Percentiles rank a stretch among this genome's conserved stretches.
phyloP scores from a whole-genome alignment of 2,329 filamentous ascomycete genomes.

The Microsporum canis region DNA sequence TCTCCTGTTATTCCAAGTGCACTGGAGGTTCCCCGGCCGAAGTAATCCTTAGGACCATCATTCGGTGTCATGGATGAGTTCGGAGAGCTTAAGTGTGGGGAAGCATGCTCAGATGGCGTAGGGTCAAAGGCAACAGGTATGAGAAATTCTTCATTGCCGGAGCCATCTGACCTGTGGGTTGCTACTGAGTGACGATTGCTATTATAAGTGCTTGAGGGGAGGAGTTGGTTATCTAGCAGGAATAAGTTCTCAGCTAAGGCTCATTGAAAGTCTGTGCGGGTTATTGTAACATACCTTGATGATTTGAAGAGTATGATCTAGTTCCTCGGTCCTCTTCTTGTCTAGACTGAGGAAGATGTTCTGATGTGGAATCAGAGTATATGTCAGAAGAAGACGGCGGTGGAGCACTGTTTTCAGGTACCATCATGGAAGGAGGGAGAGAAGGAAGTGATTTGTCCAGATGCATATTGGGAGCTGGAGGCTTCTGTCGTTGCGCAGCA shows the following conservation, averaged over 20 bases:
- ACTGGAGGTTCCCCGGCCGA: conserved; percentile 25
- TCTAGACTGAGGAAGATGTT: conserved; percentile 17
- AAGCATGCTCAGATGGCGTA: conserved; percentile 47
- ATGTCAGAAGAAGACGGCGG: conserved; percentile 42
- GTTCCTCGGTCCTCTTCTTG: conserved; percentile 19
- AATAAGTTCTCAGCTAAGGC: neutral
- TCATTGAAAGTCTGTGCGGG: conserved; percentile 4
- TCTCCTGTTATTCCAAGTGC: neutral
- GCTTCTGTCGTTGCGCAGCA: conserved; percentile 20
- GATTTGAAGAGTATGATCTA: conserved; percentile 17
- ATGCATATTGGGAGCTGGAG: conserved; percentile 40
- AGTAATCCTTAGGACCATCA: conserved; percentile 45
- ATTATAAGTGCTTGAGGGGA: conserved; percentile 66
- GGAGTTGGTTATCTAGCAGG: conserved; percentile 47
- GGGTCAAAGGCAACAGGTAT: conserved; percentile 67
- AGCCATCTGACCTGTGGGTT: conserved; percentile 44
- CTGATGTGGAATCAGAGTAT: conserved; percentile 46
- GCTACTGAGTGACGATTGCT: conserved; percentile 64
- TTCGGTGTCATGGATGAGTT: conserved; percentile 26
- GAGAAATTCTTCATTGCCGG: conserved; percentile 57
- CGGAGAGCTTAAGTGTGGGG: conserved; percentile 42
- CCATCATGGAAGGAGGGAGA: conserved; percentile 49
- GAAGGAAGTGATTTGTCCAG: conserved; percentile 90
- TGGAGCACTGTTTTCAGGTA: conserved; percentile 37
- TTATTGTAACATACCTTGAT: conserved; percentile 22